These are phyloP conservation scores for Alternaria ethzedia DNA, from an alignment of 2,329 filamentous ascomycete genomes.

Conservation along the genomic window DNA sequence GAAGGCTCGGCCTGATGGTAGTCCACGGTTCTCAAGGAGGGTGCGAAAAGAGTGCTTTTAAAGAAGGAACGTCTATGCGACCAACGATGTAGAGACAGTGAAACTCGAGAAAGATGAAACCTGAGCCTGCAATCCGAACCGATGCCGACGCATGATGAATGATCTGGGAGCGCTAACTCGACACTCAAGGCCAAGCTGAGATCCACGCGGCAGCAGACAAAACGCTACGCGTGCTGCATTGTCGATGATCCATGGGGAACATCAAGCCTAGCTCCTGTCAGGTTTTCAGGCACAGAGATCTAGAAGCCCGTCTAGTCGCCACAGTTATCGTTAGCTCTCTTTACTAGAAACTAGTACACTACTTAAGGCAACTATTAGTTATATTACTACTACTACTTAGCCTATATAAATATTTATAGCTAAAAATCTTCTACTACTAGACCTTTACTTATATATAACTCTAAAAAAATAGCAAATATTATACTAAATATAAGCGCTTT, in stretches of 20 bases:
- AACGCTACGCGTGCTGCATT: constrained; percentile 24
- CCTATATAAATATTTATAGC: too few relatives aligned
- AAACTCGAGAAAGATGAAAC: constrained; percentile 31
- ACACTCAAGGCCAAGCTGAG: constrained; percentile 17
- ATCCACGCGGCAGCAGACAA: constrained; percentile 28
- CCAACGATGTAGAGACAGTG: constrained; percentile 14
- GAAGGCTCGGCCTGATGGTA: constrained; percentile 41
- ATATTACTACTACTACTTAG: too few relatives aligned
- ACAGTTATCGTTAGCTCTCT: too few relatives aligned
- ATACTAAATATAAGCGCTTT: too few relatives aligned
- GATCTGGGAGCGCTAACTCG: constrained; percentile 24
- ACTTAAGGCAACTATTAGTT: too few relatives aligned
- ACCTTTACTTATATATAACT: too few relatives aligned
- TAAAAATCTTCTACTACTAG: too few relatives aligned
- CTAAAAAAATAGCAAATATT: too few relatives aligned
- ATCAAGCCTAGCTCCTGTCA: constrained; percentile 12
- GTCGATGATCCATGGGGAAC: constrained; percentile 11
- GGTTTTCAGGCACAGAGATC: constrained; percentile 12
- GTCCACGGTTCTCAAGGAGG: constrained; percentile 31
- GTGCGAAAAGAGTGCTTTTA: constrained; percentile 35
- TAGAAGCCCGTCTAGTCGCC: constrained; percentile 8
- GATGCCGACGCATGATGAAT: constrained; percentile 27
- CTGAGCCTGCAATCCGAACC: constrained; percentile 14
- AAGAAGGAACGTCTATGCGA: constrained; percentile 28
- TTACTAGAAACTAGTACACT: too few relatives aligned